Evolutionary conservation across 768 basidiomycete genomes (phyloP), one percentile per base, ranked within the genome.

Genomic region (Boletus subcaerulescens): DNA sequence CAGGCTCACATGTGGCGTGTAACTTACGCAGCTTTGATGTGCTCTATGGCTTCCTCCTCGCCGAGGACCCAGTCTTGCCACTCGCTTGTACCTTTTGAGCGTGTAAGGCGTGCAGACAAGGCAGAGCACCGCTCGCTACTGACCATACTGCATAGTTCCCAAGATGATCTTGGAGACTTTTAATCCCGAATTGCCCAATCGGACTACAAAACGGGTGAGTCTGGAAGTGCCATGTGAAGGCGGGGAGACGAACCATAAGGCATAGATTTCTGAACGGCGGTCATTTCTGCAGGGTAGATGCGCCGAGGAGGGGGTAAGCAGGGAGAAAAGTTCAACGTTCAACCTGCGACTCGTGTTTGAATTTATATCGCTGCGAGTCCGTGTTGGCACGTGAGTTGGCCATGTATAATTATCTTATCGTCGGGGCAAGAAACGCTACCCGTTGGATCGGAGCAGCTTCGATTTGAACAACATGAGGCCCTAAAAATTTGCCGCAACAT

Each of bases 201-300:
- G 52, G 38, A 55, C 54, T 55, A 51, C n/a, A 12, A 9, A 32
- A 43, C 17, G 14, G 5, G 35, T 55, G 47, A 40, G 46, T 20
- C 14, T 45, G 5, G 29, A 13, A 38, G 45, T 39, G 17, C 8
- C 9, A 44, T 35, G 22, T 11, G 10, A 18, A 22, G 7, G 20
- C 8, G n/a, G 11, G 35, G n/a, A 31, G 33, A 52, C 47, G 17
- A 45, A 60, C 60, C 60, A 44, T 60, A 61, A 22, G 59, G 54
- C 59, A 61, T 61, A 22, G 54, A 53, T 35, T 35, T 53, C 41
- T 56, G 58, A 15, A 43, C 10, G 31, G 41, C 3, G 11, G 49
- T 17, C 58, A 60, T 61, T 32, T 43, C 24, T 56, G 35, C 31
- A 44, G 20, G 31, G 8, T 26, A 26, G 26, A 26, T 26, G 8